phyloP scores from a whole-genome alignment of 768 basidiomycete genomes.

The Boletus tomentosulus region DNA sequence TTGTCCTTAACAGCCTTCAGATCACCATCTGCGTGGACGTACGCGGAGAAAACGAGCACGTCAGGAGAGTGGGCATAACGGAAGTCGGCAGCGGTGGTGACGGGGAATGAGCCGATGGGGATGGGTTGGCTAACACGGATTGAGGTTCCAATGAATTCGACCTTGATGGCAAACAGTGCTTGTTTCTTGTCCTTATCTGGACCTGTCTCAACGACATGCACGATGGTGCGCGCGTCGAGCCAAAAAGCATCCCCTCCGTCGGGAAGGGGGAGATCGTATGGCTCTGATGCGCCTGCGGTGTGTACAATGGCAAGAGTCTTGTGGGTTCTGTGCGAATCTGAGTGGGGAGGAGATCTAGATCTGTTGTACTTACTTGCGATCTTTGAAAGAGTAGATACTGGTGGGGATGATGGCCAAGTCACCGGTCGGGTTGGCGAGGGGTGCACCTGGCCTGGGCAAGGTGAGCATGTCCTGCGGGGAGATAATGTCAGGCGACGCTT shows the following conservation, averaged over 20 bases:
- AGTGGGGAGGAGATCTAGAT: neutral
- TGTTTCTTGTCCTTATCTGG: slow-evolving; percentile 47
- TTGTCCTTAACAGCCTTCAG: slow-evolving; percentile 63
- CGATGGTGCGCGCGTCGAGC: slow-evolving; percentile 69
- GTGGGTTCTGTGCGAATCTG: slow-evolving; percentile 49
- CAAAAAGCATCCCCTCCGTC: slow-evolving; percentile 77
- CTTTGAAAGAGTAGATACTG: slow-evolving; percentile 66
- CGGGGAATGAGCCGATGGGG: slow-evolving; percentile 63
- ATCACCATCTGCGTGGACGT: slow-evolving; percentile 73
- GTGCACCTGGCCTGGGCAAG: slow-evolving; percentile 62
- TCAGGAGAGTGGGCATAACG: slow-evolving; percentile 53
- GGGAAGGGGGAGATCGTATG: slow-evolving; percentile 55
- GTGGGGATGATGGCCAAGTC: slow-evolving; percentile 65
- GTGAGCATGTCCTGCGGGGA: slow-evolving; percentile 68
- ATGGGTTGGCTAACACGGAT: slow-evolving; percentile 35
- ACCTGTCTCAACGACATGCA: slow-evolving; percentile 53
- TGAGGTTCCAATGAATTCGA: slow-evolving; percentile 39
- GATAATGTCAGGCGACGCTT: slow-evolving; percentile 55
- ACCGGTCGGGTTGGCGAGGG: slow-evolving; percentile 63
- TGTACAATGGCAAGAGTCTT: slow-evolving; percentile 64
- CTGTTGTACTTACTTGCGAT: slow-evolving; percentile 56
- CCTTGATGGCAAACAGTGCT: slow-evolving; percentile 56
- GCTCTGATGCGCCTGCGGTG: slow-evolving; percentile 46
- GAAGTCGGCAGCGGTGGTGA: slow-evolving; percentile 67
- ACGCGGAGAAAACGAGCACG: slow-evolving; percentile 78